Conservation (phyloP, 192 early-diverging fungal genomes). For the Coemansia javaensis region DNA sequence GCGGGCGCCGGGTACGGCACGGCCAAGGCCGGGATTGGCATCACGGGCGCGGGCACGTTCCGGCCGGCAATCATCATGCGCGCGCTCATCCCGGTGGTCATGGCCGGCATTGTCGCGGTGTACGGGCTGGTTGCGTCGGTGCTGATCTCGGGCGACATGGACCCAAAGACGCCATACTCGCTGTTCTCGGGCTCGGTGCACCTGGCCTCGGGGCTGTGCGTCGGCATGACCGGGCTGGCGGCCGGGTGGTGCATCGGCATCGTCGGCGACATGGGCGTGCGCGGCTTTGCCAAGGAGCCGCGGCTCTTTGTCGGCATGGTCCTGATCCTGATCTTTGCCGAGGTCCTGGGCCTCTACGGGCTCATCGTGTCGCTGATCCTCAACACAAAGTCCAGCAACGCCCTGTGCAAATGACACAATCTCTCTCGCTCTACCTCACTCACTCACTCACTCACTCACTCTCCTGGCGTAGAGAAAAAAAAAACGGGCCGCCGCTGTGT, state of each 20-base stretch:
- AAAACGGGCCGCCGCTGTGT: too few species aligned
- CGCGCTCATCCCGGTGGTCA: constrained; percentile 92
- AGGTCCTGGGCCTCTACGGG: constrained; percentile 96
- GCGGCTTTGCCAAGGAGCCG: constrained; percentile 85
- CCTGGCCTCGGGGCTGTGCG: constrained; percentile 86
- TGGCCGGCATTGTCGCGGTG: constrained; percentile 98
- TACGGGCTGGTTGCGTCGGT: constrained; percentile 97
- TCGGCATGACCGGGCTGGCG: constrained; percentile 87
- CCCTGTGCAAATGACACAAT: constrained; percentile 28
- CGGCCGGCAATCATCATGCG: constrained; percentile 88
- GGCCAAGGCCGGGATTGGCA: constrained; percentile 93
- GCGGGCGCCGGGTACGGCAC: constrained; percentile 98
- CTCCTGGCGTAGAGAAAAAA: too few species aligned
- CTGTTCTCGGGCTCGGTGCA: constrained; percentile 75
- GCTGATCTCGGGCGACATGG: constrained; percentile 69
- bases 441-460: too few species aligned
- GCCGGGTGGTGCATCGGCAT: constrained; percentile 96
- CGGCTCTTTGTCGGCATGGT: constrained; percentile 89
- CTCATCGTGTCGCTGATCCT: constrained; percentile 96
- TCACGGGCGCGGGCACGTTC: constrained; percentile 91
- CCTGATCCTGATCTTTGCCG: constrained; percentile 98
- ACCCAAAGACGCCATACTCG: constrained; percentile 39
- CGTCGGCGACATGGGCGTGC: constrained; percentile 93
- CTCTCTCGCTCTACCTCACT: neutral
- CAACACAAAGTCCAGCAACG: constrained; percentile 81